Evolutionary conservation across 2,329 filamentous ascomycete species (phyloP).

Genomic region (Microcyclospora pomicola): DNA sequence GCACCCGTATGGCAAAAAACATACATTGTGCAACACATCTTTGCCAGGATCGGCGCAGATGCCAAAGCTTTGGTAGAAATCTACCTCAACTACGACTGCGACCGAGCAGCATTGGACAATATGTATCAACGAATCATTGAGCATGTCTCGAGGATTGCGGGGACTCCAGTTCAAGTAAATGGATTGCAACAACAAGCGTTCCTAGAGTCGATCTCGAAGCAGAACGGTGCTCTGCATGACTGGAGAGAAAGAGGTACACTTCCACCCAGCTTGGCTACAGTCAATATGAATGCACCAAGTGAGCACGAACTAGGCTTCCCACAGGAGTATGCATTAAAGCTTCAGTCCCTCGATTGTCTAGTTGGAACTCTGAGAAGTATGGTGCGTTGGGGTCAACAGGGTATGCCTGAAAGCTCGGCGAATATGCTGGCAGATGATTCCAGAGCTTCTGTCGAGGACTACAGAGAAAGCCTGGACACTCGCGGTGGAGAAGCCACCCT

Average conservation of each 20-base stretch:
- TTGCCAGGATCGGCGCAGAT: slow-evolving; percentile 73
- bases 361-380: slow-evolving; percentile 81
- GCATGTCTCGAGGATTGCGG: slow-evolving; percentile 78
- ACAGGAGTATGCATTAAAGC: slow-evolving; percentile 81
- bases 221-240: slow-evolving; percentile 37
- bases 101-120: slow-evolving; percentile 81
- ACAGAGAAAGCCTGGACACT: slow-evolving; percentile 65
- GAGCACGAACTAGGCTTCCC: slow-evolving; percentile 48
- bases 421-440: slow-evolving; percentile 23
- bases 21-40: slow-evolving; percentile 65
- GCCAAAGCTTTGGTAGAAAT: slow-evolving; percentile 82
- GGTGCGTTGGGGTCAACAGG: slow-evolving; percentile 80
- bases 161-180: slow-evolving; percentile 60
- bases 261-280: slow-evolving; percentile 72
- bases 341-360: slow-evolving; percentile 73
- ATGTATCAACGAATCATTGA: slow-evolving; percentile 93
- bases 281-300: slow-evolving; percentile 44
- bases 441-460: slow-evolving; percentile 42
- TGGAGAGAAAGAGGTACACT: slow-evolving; percentile 81
- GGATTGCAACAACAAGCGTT: slow-evolving; percentile 72
- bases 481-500: slow-evolving; percentile 39
- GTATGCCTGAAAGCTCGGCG: slow-evolving; percentile 30
- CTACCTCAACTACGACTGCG: slow-evolving; percentile 97
- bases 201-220: slow-evolving; percentile 58
- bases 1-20: slow-evolving; percentile 84